phyloP scores from a whole-genome alignment of 371 early-diverging fungal genomes.

The Mortierella polycephala region DNA sequence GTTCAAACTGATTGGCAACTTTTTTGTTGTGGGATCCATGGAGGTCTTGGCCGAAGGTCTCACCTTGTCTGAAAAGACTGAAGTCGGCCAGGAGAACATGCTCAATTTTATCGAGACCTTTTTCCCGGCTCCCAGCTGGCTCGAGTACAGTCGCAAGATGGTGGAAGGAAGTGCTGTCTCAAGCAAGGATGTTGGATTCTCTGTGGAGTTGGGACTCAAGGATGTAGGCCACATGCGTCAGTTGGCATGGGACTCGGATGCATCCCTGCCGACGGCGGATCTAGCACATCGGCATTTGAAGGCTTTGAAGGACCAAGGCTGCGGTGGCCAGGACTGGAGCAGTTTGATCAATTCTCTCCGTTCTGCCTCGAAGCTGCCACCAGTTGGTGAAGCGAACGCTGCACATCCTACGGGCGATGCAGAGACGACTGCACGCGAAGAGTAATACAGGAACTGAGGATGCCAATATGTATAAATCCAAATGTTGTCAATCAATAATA shows the following conservation, averaged over 20 bases:
- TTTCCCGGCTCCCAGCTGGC: constrained; percentile 59
- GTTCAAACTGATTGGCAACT: constrained; percentile 80
- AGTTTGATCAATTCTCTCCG: constrained; percentile 40
- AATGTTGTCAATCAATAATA: no score
- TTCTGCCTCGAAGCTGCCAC: constrained; percentile 22
- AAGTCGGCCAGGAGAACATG: constrained; percentile 68
- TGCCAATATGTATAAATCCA: no score
- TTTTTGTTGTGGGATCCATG: constrained; percentile 66
- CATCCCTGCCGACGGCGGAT: constrained; percentile 43
- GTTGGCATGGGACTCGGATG: constrained; percentile 24
- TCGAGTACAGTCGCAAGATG: constrained; percentile 58
- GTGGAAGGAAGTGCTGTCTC: constrained; percentile 55
- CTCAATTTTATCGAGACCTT: constrained; percentile 69
- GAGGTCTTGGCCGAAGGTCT: constrained; percentile 79
- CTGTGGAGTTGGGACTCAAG: constrained; percentile 66
- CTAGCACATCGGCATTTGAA: constrained; percentile 37
- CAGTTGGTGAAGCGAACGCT: neutral
- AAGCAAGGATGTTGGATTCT: constrained; percentile 59
- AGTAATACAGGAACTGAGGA: no score
- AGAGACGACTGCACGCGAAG: no score
- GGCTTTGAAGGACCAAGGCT: constrained; percentile 29
- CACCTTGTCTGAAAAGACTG: constrained; percentile 74
- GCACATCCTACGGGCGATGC: no score
- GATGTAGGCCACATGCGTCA: constrained; percentile 63
- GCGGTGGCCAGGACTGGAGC: constrained; percentile 41